Percentiles rank a stretch among this genome's conserved stretches.
Evolutionary conservation across 1,139 yeast genomes (phyloP).

Genomic region (Lodderomyces margitis): DNA sequence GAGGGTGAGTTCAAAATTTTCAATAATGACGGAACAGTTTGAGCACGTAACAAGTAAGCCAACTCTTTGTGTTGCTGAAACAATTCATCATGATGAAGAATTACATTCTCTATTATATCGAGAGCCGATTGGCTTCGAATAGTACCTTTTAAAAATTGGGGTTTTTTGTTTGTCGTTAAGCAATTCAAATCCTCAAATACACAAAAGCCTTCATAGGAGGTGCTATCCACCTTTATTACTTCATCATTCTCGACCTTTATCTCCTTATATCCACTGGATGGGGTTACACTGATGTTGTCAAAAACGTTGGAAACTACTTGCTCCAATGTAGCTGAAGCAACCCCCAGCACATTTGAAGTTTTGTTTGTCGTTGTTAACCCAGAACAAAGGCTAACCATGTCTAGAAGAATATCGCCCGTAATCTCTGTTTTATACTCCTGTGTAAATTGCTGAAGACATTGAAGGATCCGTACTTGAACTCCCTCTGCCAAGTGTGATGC

Average conservation of each 20-base stretch:
- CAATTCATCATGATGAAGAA: slow-evolving; percentile 51
- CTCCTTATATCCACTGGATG: slow-evolving; percentile 20
- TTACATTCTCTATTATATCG: slow-evolving; percentile 73
- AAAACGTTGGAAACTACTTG: slow-evolving; percentile 76
- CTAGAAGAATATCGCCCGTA: slow-evolving; percentile 55
- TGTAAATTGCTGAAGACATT: slow-evolving; percentile 73
- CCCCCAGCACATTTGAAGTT: slow-evolving; percentile 76
- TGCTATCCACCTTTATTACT: slow-evolving; percentile 43
- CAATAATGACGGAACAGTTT: slow-evolving; percentile 72
- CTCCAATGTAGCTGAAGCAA: slow-evolving; percentile 91
- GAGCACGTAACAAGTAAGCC: slow-evolving; percentile 59
- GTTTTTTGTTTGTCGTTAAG: slow-evolving; percentile 58
- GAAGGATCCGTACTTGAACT: slow-evolving; percentile 83
- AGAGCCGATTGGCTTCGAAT: slow-evolving; percentile 70
- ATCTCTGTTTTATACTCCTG: slow-evolving; percentile 59
- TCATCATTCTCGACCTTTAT: slow-evolving; percentile 46
- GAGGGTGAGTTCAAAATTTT: slow-evolving; percentile 48
- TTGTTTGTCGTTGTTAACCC: slow-evolving; percentile 67
- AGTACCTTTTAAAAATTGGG: slow-evolving; percentile 46
- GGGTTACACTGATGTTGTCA: slow-evolving; percentile 42
- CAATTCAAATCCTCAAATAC: slow-evolving; percentile 72
- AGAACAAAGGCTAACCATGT: slow-evolving; percentile 68
- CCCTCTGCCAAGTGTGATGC: slow-evolving; percentile 78
- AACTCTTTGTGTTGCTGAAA: slow-evolving; percentile 66
- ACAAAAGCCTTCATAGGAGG: slow-evolving; percentile 66